Evolutionary conservation across 2,329 filamentous ascomycete species (phyloP), one percentile per base, ranked within the genome.

Genomic region (Penicillium sumatraense): DNA sequence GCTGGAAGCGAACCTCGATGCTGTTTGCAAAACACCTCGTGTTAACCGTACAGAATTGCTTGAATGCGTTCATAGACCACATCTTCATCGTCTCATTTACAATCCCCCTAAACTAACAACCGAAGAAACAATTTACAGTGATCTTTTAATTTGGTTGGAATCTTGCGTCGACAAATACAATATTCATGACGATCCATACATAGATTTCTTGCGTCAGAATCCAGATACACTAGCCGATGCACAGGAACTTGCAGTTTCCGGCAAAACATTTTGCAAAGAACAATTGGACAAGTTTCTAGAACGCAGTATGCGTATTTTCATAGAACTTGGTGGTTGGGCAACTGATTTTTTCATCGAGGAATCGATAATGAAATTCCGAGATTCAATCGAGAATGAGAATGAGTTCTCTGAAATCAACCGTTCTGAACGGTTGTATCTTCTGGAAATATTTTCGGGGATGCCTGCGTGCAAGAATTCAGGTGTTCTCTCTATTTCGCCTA

Each of bases 1-100:
- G 4, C 81, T 96, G 6, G 91, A 96, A 68, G 60, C 70, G 3
- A 90, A 89, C 36, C 76, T 96, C 40, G 82, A 92, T 68, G 84
- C 90, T 1, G 78, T 84, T 27, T 89, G 88, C 60, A 83, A 81
- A 56, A 88, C 87, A 1, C 92, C 92, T 0, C 87, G 83, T 2
- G 65, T 82, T 1, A 84, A 93, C 66, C 82, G 89, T 2, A 81
- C 84, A 11, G 89, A 95, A 60, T 81, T 96, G 3, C 70, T 89
- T n/a, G 77, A 78, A 16, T 81, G 86, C 62, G 86, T 89, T 2
- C 87, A 91, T 61, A 83, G 78, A n/a, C 91, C 91, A 1, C 68
- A 77, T 9, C 26, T 72, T 9, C 57, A 63, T 20, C 65, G 62
- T 2, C 49, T 72, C 6, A 36, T 51, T n/a, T 72, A 62, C n/a